Base-by-base conservation (phyloP, 1,284 basidiomycete species). In the Trichosporon coremiiforme region DNA sequence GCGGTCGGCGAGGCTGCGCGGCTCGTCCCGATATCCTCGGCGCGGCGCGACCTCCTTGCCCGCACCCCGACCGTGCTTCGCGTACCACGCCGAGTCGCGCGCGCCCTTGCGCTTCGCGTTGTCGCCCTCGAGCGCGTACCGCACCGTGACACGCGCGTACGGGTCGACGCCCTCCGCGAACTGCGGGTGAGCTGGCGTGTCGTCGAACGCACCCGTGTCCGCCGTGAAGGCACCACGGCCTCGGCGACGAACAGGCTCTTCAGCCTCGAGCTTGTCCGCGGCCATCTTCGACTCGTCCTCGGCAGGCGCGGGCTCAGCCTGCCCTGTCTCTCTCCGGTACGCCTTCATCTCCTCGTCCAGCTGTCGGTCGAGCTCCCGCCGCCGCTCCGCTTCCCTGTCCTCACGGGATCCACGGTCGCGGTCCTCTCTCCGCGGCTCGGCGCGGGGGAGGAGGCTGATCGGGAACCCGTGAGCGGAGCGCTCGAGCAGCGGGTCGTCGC, bases 401-500 rank as follows among this genome's bases (percentile, higher is more conserved):
- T 15, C 13, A 17, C 45, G 29, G 33, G 64, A 15, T 7, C 62
- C 55, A 17, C 33, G 64, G 5, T 47, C 47, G 15, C 60, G 36
- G 17, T 62, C 47, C 29, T 65, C 50, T n/a, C 35, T 13, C 29
- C 57, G 22, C 10, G 71, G 71, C 50, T 73, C 71, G 0, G 70
- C 73, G 7, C 75, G 72, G 9, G 80, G 79, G 0, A 82, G 74
- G 1, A 82, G 74, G 0, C 73, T 74, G 2, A 75, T 35, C 3
- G 80, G 79, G 55, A 82, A 70, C 9, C 75, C 72, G 70, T 81
- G 78, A 7, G 81, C 79, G 0, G 80, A 73, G 25, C 79, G 75
- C 67, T 80, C 77, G 12, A 79, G 69, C n/a, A 81, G 63, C 9
- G 81, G 80, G 68, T 81, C 79, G 71, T 81, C 79, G 31, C 79